Base-by-base conservation (phyloP, 345 rosid genomes). In the Euphorbia peplus region DNA sequence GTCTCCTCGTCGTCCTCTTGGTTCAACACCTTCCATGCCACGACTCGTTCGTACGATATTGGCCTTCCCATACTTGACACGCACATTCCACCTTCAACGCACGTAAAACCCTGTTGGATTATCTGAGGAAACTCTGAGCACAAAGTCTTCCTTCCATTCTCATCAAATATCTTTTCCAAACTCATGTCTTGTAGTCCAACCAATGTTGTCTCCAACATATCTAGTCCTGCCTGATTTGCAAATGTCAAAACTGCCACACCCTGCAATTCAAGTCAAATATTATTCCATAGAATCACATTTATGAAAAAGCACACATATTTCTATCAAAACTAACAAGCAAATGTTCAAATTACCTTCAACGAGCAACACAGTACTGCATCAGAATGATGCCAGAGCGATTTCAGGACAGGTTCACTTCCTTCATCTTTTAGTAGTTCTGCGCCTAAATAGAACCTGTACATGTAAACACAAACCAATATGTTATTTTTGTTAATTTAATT, bases 311-410 rank as follows among this genome's bases (percentile, higher is more conserved):
- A 26, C 32, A 29, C n/a, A 59, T 32, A 32, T 25, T 16, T 11
- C 18, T 32, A 2, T 47, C 19, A 13, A 18, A 35, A 32, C 32
- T 19, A 26, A 29, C 47, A 12, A 14, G 12, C 47, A 5, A n/a
- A n/a, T n/a, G n/a, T n/a, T 42, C 30, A 12, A 42, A 53, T 13
- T 71, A 71, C 76, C 76, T 93, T 88, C 79, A 91, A 75, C 4
- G 97, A 93, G 85, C 98, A 91, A 85, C 98, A 89, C 86, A 89
- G 63, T 55, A 93, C 84, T 66, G 97, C 91, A 79, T 93, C 91
- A 1, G 89, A 73, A 67, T 91, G 91, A 72, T 84, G 85, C 98
- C 98, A 93, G 47, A 93, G 88, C 68, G 85, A 81, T 80, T 92
- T 95, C 47, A 95, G 96, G 66, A 85, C 67, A 18, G 88, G 76